phyloP scores from a whole-genome alignment of 2,329 filamentous ascomycete genomes.

The Acrocalymma vagum region DNA sequence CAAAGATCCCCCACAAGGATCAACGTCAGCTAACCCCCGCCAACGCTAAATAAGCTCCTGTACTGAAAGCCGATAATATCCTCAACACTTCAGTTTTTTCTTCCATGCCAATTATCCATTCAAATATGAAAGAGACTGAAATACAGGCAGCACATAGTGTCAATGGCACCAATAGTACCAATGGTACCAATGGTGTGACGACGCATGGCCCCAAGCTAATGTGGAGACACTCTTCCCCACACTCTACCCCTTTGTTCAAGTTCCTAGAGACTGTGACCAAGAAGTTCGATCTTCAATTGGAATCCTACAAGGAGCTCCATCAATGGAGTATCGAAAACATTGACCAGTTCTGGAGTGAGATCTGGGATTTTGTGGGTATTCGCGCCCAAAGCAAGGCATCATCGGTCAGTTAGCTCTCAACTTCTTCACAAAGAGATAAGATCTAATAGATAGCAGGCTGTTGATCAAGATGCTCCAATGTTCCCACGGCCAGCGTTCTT shows the following conservation, averaged over 20 bases:
- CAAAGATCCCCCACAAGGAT: no score
- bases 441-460: conserved; percentile 62
- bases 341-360: conserved; percentile 81
- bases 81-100: conserved; percentile 1
- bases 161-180: conserved; percentile 13
- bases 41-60: no score
- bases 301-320: conserved; percentile 78
- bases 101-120: conserved; percentile 1
- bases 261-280: conserved; percentile 76
- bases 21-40: no score
- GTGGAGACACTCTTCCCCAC: conserved; percentile 75
- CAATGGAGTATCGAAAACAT: conserved; percentile 84
- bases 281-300: conserved; percentile 69
- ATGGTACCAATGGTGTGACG: conserved; percentile 35
- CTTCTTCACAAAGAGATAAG: conserved; percentile 7
- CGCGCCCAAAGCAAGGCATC: conserved; percentile 71
- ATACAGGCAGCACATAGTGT: conserved; percentile 13
- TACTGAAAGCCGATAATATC: conserved; percentile 16
- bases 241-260: conserved; percentile 73
- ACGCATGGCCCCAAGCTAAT: conserved; percentile 49
- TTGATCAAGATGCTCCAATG: conserved; percentile 73
- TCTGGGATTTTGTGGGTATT: conserved; percentile 85
- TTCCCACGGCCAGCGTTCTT: conserved; percentile 92
- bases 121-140: conserved; percentile 14
- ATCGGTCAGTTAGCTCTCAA: conserved; percentile 58